These are phyloP conservation scores for Apiotrichum porosum DNA, from an alignment of 1,284 basidiomycete species.

Conservation along the genomic window DNA sequence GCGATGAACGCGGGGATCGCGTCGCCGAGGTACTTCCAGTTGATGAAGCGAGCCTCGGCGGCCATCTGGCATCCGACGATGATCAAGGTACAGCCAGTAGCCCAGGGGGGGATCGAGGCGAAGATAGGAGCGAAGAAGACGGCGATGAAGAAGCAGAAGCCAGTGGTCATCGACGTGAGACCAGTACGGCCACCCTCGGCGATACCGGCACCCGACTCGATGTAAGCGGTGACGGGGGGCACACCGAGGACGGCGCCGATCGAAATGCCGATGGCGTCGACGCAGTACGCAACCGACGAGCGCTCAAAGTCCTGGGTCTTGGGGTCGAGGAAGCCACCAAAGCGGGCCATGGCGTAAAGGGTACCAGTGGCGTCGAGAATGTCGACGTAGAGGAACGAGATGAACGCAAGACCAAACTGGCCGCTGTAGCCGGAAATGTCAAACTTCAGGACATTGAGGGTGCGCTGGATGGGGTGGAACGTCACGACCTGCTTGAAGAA, in stretches of 20 bases:
- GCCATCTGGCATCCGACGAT: constrained; percentile 89
- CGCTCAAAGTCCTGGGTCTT: constrained; percentile 83
- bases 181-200: constrained; percentile 84
- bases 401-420: constrained; percentile 22
- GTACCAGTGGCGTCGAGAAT: constrained; percentile 70
- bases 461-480: constrained; percentile 16
- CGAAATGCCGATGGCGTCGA: constrained; percentile 47
- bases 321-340: constrained; percentile 80
- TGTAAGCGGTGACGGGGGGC: constrained; percentile 82
- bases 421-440: constrained; percentile 8
- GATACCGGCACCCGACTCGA: constrained; percentile 50
- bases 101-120: constrained; percentile 79
- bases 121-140: constrained; percentile 89
- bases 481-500: constrained; percentile 80
- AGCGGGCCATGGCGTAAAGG: constrained; percentile 85
- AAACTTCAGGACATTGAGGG: constrained; percentile 16
- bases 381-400: constrained; percentile 70
- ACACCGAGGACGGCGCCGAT: constrained; percentile 61
- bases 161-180: constrained; percentile 69
- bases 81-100: constrained; percentile 78
- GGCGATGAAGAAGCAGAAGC: constrained; percentile 74
- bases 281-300: constrained; percentile 76
- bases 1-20: constrained; percentile 77
- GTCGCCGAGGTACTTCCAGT: constrained; percentile 84
- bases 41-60: constrained; percentile 76